Percentiles rank a stretch among this genome's conserved stretches.
Evolutionary conservation across 208 protist species (phyloP).

Genomic region (Angomonas ambiguus): DNA sequence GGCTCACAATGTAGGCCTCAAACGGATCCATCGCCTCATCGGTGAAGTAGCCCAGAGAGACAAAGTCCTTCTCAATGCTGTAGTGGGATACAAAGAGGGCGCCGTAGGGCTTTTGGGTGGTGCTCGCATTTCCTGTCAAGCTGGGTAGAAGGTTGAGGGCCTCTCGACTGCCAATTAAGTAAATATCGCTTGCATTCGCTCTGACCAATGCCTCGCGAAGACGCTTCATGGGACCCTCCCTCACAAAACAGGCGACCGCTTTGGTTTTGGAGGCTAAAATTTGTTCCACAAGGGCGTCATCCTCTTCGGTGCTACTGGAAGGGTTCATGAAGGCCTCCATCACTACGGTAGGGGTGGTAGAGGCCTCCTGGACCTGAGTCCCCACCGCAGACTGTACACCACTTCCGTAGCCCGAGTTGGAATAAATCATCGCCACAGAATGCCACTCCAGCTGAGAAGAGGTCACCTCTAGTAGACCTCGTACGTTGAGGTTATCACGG

Average conservation of each 20-base stretch:
- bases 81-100: constrained; percentile 68
- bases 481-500: constrained; percentile 63
- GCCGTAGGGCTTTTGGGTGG: constrained; percentile 37
- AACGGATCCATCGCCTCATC: constrained; percentile 47
- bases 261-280: constrained; percentile 37
- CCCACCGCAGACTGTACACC: constrained; percentile 40
- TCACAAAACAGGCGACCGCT: constrained; percentile 66
- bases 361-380: constrained; percentile 36
- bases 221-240: constrained; percentile 41
- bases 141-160: constrained; percentile 47
- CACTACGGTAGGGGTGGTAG: constrained; percentile 57
- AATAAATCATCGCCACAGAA: constrained; percentile 62
- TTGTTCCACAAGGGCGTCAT: constrained; percentile 47
- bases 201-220: constrained; percentile 41
- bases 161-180: constrained; percentile 65
- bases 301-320: constrained; percentile 32
- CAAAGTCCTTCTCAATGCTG: constrained; percentile 33
- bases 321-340: constrained; percentile 57
- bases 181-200: constrained; percentile 31
- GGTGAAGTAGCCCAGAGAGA: constrained; percentile 41
- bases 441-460: constrained; percentile 65
- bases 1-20: constrained; percentile 71
- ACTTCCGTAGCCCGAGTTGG: constrained; percentile 57
- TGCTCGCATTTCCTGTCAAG: constrained; percentile 27
- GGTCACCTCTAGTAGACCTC: constrained; percentile 55